These are phyloP conservation scores for Chalciporus sp. DNA, from an alignment of 1,284 basidiomycete species.

Conservation along the genomic window DNA sequence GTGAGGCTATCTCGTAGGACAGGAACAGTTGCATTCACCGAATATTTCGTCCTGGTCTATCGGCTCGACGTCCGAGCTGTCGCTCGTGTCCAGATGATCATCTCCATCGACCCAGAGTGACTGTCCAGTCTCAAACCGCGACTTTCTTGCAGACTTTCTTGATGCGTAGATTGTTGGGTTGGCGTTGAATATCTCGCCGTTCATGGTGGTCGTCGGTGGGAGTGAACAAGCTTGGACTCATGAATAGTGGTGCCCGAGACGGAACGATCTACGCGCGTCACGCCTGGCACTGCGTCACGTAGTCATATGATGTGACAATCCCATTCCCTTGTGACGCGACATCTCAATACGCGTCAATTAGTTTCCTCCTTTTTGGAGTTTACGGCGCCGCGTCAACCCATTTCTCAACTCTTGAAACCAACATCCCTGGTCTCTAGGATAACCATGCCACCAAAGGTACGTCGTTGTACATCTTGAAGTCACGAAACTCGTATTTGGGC, in stretches of 20 bases:
- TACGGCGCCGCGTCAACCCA: not conserved
- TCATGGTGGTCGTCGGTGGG: slow-evolving; percentile 29
- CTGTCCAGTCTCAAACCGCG: slow-evolving; percentile 34
- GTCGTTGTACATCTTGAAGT: slow-evolving; percentile 7
- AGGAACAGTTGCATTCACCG: slow-evolving; percentile 41
- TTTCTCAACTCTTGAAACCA: not conserved
- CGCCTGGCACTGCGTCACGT: slow-evolving; percentile 20
- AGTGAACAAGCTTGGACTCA: not conserved
- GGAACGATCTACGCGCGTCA: slow-evolving; percentile 14
- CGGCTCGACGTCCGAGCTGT: slow-evolving; percentile 47
- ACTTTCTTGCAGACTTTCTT: slow-evolving; percentile 42
- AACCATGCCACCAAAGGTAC: slow-evolving; percentile 45
- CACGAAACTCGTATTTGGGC: not conserved
- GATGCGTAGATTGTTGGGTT: slow-evolving; percentile 61
- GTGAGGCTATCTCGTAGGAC: not conserved
- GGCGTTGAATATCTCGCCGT: slow-evolving; percentile 60
- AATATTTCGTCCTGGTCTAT: slow-evolving; percentile 75
- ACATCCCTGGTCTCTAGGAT: not conserved
- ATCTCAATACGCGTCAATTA: slow-evolving; percentile 27
- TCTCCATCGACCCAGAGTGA: slow-evolving; percentile 57
- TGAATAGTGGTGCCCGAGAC: not conserved
- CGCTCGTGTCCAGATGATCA: slow-evolving; percentile 34
- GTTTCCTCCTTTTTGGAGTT: slow-evolving; percentile 15
- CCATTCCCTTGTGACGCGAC: slow-evolving; percentile 10
- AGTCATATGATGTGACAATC: slow-evolving; percentile 22